These are phyloP conservation scores for Onygenales sp. DNA, from an alignment of 2,329 filamentous ascomycete species.

Conservation along the genomic window DNA sequence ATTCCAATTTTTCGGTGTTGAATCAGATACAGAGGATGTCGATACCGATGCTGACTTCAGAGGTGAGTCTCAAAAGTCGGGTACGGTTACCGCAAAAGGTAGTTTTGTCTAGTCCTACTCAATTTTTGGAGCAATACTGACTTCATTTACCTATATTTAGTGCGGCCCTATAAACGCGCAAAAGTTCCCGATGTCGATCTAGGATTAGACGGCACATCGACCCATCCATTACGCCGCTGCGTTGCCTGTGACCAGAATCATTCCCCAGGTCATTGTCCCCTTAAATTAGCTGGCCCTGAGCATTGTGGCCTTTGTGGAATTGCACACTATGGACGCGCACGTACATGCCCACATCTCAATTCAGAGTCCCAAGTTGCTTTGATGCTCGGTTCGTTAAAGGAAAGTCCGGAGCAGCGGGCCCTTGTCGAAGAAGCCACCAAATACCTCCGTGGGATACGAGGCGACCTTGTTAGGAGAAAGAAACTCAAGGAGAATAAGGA, in stretches of 20 bases:
- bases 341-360: constrained; percentile 53
- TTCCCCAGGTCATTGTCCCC: constrained; percentile 47
- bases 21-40: constrained; percentile 19
- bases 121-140: not conserved
- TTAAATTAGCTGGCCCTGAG: constrained; percentile 51
- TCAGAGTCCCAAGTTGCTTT: constrained; percentile 54
- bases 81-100: constrained; percentile 1
- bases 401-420: constrained; percentile 46
- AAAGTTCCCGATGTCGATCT: constrained; percentile 13
- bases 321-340: constrained; percentile 47
- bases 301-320: constrained; percentile 56
- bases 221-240: constrained; percentile 31
- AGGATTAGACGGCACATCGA: not conserved
- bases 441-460: constrained; percentile 49
- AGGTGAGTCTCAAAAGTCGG: constrained; percentile 9
- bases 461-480: constrained; percentile 45
- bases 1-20: constrained; percentile 8
- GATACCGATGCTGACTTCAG: constrained; percentile 18
- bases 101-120: not conserved
- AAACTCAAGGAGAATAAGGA: constrained; percentile 17
- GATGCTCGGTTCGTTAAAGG: constrained; percentile 55
- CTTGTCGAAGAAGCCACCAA: constrained; percentile 45
- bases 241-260: constrained; percentile 47
- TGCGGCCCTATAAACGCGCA: constrained; percentile 30
- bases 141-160: constrained; percentile 11